A percentile compares a stretch with the other conserved stretches of the same genome.
Conservation (phyloP, 2,329 filamentous ascomycete species). For the Diaporthe ampelina region DNA sequence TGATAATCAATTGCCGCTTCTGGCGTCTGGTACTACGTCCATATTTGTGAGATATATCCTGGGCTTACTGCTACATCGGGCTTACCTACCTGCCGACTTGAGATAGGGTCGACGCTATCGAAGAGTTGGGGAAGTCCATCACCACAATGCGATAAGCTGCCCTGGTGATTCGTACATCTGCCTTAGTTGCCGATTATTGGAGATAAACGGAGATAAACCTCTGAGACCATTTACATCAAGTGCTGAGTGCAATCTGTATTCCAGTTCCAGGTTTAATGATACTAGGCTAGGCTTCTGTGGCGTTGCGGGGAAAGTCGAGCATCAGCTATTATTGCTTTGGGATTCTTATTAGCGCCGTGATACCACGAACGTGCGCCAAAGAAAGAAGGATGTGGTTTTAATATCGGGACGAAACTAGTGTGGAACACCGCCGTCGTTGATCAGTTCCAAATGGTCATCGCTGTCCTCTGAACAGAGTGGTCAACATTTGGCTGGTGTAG, state of each 20-base stretch:
- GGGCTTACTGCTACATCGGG: neutral
- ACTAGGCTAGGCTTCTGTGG: neutral
- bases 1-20: neutral
- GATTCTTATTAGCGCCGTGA: neutral
- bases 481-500: too few relatives aligned
- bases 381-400: neutral
- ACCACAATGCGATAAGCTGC: slow-evolving; percentile 15
- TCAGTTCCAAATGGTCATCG: too few relatives aligned
- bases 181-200: slow-evolving; percentile 7
- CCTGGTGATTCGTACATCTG: neutral
- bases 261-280: too few relatives aligned
- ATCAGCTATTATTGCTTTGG: neutral
- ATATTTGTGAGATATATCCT: neutral
- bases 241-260: neutral
- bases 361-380: neutral
- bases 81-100: slow-evolving; percentile 1
- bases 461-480: neutral
- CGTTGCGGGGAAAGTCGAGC: neutral
- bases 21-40: neutral
- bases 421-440: too few relatives aligned
- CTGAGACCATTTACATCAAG: neutral
- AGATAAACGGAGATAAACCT: slow-evolving; percentile 9
- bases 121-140: slow-evolving; percentile 24
- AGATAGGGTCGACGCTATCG: slow-evolving; percentile 24
- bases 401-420: neutral